phyloP scores from a whole-genome alignment of 208 protist genomes.

The Willaertia magna region DNA sequence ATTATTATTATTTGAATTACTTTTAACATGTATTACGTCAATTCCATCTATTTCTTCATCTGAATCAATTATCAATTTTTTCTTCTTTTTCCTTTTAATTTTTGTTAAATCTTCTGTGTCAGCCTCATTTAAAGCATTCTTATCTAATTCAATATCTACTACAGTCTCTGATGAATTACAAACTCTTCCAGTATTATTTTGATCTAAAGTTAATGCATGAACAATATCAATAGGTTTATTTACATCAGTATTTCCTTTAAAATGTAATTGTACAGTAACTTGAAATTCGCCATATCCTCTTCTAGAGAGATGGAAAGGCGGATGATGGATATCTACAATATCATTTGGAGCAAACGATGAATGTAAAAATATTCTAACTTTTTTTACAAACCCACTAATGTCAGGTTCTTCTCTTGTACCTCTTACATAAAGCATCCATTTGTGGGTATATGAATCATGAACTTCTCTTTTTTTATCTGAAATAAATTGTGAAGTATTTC shows the following conservation, averaged over 20 bases:
- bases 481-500: background rate
- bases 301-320: background rate
- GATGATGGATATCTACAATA: background rate
- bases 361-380: background rate
- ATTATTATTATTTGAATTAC: background rate
- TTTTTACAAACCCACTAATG: background rate
- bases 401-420: background rate
- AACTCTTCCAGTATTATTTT: background rate
- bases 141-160: background rate
- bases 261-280: background rate
- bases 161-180: background rate
- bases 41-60: background rate
- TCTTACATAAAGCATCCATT: background rate
- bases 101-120: background rate
- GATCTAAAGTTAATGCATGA: background rate
- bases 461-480: background rate
- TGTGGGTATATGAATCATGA: background rate
- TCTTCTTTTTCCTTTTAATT: background rate
- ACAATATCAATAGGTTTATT: background rate
- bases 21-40: background rate
- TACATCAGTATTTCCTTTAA: background rate
- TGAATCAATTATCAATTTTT: background rate
- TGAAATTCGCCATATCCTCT: background rate
- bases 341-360: background rate
- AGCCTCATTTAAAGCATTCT: background rate